Percentiles rank a stretch among this genome's conserved stretches.
These are phyloP conservation scores for Artemisia argyi DNA, from an alignment of 129 eudicot genomes.

Conservation along the genomic window DNA sequence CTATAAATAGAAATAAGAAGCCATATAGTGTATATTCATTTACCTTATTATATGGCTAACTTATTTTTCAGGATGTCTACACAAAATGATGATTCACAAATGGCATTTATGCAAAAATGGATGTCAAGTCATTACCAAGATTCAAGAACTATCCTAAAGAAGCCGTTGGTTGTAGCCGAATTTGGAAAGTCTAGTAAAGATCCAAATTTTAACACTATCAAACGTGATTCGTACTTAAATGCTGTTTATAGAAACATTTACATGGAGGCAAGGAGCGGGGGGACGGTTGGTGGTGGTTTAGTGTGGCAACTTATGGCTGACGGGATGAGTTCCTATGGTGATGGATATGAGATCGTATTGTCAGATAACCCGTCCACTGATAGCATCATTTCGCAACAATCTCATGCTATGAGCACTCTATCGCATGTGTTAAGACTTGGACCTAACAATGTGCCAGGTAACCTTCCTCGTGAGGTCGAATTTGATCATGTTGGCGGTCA, in stretches of 20 bases:
- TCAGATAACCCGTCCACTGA: slow-evolving; percentile 47
- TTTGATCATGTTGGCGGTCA: slow-evolving; percentile 12
- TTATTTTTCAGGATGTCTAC: slow-evolving; percentile 49
- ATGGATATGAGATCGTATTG: slow-evolving; percentile 59
- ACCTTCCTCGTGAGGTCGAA: slow-evolving; percentile 7
- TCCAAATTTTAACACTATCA: slow-evolving; percentile 37
- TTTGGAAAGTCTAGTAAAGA: slow-evolving; percentile 72
- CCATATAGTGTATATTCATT: background rate
- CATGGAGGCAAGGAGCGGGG: slow-evolving; percentile 53
- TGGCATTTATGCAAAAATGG: slow-evolving; percentile 69
- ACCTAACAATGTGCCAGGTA: slow-evolving; percentile 17
- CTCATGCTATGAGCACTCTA: slow-evolving; percentile 49
- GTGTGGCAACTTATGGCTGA: slow-evolving; percentile 73
- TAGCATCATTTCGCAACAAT: slow-evolving; percentile 49
- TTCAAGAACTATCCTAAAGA: slow-evolving; percentile 47
- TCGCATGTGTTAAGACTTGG: slow-evolving; percentile 25
- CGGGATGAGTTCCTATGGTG: slow-evolving; percentile 55
- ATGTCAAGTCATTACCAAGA: slow-evolving; percentile 56
- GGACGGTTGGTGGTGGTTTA: slow-evolving; percentile 60
- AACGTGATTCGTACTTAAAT: slow-evolving; percentile 46
- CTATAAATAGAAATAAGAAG: background rate
- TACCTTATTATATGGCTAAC: background rate
- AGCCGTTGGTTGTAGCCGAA: slow-evolving; percentile 58
- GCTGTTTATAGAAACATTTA: slow-evolving; percentile 46
- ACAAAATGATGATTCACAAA: slow-evolving; percentile 47